Conservation (phyloP, 768 basidiomycete species). For the Serendipita vermifera region DNA sequence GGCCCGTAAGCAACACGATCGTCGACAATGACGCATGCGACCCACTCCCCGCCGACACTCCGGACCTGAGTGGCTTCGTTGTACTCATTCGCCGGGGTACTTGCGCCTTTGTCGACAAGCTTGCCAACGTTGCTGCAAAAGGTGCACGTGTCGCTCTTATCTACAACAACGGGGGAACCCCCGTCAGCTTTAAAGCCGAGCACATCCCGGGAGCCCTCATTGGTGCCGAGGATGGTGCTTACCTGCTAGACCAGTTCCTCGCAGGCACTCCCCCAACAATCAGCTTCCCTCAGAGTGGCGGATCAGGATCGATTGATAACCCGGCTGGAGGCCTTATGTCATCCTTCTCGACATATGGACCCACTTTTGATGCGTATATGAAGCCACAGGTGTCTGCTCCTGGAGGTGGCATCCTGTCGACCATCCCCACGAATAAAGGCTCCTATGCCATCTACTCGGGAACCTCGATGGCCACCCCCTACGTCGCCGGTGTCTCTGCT, state of each 20-base stretch:
- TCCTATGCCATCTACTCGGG: conserved; percentile 11
- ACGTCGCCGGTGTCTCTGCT: conserved; percentile 16
- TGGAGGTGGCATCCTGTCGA: conserved; percentile 17
- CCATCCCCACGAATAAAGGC: conserved; percentile 13
- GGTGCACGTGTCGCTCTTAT: conserved; percentile 15
- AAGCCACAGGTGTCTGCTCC: conserved; percentile 18
- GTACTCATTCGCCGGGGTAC: conserved; percentile 25
- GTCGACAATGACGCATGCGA: conserved; percentile 24
- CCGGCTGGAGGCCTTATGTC: conserved; percentile 21
- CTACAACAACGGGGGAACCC: conserved; percentile 13
- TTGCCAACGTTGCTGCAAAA: conserved; percentile 16
- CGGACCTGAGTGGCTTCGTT: conserved; percentile 23
- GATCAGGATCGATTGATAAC: conserved; percentile 19
- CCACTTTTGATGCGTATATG: conserved; percentile 24
- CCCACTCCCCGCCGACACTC: conserved; percentile 20
- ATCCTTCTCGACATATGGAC: conserved; percentile 23
- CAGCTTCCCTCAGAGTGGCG: conserved; percentile 13
- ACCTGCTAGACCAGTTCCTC: conserved; percentile 12
- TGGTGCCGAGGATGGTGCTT: conserved; percentile 13
- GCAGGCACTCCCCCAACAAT: conserved; percentile 8
- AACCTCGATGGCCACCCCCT: conserved; percentile 17
- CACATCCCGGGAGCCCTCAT: conserved; percentile 13
- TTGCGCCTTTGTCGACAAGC: conserved; percentile 24
- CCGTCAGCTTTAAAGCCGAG: conserved; percentile 1
- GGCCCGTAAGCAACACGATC: conserved; percentile 23